phyloP scores from a whole-genome alignment of 768 basidiomycete genomes.

The Russula emetica region DNA sequence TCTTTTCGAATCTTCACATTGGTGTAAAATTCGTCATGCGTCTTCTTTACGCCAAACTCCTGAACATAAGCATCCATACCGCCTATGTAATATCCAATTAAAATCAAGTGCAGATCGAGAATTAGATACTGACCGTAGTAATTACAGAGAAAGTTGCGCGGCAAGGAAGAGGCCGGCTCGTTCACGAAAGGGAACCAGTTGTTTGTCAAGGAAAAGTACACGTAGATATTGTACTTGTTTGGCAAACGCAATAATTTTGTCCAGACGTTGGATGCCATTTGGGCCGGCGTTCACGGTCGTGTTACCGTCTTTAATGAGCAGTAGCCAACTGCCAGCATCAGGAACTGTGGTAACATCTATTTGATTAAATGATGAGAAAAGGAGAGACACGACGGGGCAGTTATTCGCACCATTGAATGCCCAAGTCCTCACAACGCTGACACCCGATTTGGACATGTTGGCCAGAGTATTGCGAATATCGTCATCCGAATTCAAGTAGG shows the following conservation, averaged over 20 bases:
- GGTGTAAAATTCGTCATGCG: slow-evolving; percentile 41
- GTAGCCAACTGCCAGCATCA: slow-evolving; percentile 59
- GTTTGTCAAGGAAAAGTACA: slow-evolving; percentile 25
- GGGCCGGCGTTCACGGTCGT: slow-evolving; percentile 53
- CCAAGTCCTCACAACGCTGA: slow-evolving; percentile 63
- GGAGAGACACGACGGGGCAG: neutral
- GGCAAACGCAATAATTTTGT: slow-evolving; percentile 52
- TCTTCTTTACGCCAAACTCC: slow-evolving; percentile 31
- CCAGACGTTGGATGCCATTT: slow-evolving; percentile 60
- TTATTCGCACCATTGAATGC: slow-evolving; percentile 57
- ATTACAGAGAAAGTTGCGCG: slow-evolving; percentile 34
- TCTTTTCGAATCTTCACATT: slow-evolving; percentile 31
- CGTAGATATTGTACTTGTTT: slow-evolving; percentile 50
- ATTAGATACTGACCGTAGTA: slow-evolving; percentile 30
- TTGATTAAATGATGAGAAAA: neutral
- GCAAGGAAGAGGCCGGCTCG: slow-evolving; percentile 14
- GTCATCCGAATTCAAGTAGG: slow-evolving; percentile 46
- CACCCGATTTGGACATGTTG: slow-evolving; percentile 52
- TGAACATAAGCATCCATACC: slow-evolving; percentile 41
- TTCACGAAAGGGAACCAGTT: slow-evolving; percentile 26
- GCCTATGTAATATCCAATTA: slow-evolving; percentile 29
- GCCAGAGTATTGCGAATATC: slow-evolving; percentile 58
- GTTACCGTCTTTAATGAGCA: slow-evolving; percentile 53
- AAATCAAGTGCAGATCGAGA: neutral
- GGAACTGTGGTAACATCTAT: slow-evolving; percentile 31